phyloP scores from a whole-genome alignment of 352 stramenopile genomes.

The Phytophthora macrochlamydospora region DNA sequence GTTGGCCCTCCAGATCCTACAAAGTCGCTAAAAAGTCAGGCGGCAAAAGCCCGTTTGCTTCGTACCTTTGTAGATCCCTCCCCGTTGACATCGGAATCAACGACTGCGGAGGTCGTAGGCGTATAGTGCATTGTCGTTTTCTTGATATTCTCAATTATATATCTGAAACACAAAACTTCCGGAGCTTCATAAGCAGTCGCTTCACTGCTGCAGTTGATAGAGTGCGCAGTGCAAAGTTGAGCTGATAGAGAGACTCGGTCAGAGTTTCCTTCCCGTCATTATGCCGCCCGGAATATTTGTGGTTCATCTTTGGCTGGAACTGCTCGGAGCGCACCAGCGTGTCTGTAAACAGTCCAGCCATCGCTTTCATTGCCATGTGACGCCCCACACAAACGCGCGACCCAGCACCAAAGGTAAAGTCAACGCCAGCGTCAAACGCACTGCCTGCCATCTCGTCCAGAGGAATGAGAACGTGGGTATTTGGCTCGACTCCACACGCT shows the following conservation, averaged over 20 bases:
- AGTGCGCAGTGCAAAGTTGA: conserved; percentile 18
- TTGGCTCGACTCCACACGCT: conserved; percentile 22
- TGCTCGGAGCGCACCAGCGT: conserved; percentile 24
- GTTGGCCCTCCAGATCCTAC: conserved; percentile 97
- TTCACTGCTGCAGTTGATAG: conserved; percentile 9
- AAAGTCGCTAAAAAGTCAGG: conserved; percentile 54
- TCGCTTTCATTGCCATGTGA: conserved; percentile 44
- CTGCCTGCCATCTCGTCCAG: conserved; percentile 35
- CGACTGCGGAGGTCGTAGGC: background rate
- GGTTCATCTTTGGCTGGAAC: conserved; percentile 32
- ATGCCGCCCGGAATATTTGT: conserved; percentile 42
- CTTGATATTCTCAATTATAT: background rate
- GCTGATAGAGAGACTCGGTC: conserved; percentile 30
- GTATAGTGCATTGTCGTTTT: background rate
- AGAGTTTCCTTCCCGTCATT: conserved; percentile 38
- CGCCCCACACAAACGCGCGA: conserved; percentile 32
- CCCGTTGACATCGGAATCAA: conserved; percentile 20
- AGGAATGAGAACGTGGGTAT: conserved; percentile 38
- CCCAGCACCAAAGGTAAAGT: conserved; percentile 40
- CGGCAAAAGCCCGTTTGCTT: no score
- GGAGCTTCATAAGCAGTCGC: background rate
- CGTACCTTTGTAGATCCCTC: conserved; percentile 1
- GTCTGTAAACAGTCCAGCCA: conserved; percentile 38
- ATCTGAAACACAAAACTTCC: background rate
- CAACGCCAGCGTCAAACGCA: conserved; percentile 35